Base-by-base conservation (phyloP, 345 rosid genomes). In the Raphanus raphanistrum region DNA sequence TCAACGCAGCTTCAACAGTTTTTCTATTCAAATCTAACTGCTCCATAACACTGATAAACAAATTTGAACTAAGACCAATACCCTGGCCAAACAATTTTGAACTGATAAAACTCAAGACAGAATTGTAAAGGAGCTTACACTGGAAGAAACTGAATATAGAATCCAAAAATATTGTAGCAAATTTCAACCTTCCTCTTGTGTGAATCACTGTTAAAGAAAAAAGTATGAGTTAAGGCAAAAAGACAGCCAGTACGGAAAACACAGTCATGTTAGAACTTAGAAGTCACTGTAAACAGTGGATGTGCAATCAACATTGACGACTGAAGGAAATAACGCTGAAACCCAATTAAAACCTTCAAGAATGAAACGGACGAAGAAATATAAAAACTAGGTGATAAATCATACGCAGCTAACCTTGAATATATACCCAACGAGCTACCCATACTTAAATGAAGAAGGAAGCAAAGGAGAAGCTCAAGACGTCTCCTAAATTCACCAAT, bases 401-500 rank as follows among this genome's bases (percentile, higher is more conserved):
- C 72, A 58, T 33, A 50, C n/a, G 54, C 17, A 13, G 72, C 86
- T 78, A 76, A 94, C 98, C 97, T 90, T 82, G 86, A 77, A 86
- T 86, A 89, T 66, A 64, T 67, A 66, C 82, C 83, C 81, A 95
- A 83, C 43, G 79, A 84, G 78, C 81, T 71, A 75, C 92, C 94
- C 66, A 78, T 58, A 73, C 66, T 81, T 72, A 95, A 82, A 76
- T 95, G 98, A 80, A 90, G 89, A 78, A 88, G 86, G 83, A 95
- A 91, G 67, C 92, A 87, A 83, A 85, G 85, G 75, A 95, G 86
- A 77, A 95, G 97, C 76, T 90, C 92, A 70, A 95, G 93, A 25
- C 99, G 96, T 72, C 80, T 86, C 84, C 84, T 84, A 78, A 90
- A 92, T 87, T 95, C 99, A 68, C 98, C 98, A 72, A 91, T 48